Conservation (phyloP, 2,329 filamentous ascomycete genomes). For the Beauveria asiatica region DNA sequence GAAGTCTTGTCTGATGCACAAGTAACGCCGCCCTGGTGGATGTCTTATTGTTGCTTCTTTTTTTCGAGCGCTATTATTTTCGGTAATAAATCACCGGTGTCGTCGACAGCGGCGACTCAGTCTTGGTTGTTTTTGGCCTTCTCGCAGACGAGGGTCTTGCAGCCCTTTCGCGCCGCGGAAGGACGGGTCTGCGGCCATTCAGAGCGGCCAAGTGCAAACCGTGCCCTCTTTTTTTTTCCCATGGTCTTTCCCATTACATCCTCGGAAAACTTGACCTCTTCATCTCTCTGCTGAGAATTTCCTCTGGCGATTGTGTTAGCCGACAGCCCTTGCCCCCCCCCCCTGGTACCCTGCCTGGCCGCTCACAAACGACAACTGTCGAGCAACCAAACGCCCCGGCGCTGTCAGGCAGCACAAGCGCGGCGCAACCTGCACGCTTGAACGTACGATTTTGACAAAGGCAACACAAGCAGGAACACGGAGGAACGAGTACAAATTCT, state of each 20-base stretch:
- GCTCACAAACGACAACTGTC: background rate
- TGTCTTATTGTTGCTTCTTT: conserved; percentile 6
- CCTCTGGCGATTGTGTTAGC: background rate
- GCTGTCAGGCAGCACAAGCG: background rate
- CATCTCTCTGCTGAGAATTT: background rate
- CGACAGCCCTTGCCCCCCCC: background rate
- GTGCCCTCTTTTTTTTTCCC: background rate
- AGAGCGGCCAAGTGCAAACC: conserved; percentile 5
- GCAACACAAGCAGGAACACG: background rate
- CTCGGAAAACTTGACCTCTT: background rate
- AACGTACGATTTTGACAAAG: background rate
- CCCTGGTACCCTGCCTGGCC: background rate
- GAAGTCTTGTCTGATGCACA: conserved; percentile 4
- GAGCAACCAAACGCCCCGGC: background rate
- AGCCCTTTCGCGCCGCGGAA: background rate
- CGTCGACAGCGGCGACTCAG: background rate
- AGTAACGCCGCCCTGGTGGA: background rate
- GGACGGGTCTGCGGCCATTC: background rate
- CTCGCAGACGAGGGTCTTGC: background rate
- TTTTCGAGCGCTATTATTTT: background rate
- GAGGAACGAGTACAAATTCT: background rate
- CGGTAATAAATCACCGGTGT: background rate
- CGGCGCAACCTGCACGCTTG: background rate
- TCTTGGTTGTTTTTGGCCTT: background rate
- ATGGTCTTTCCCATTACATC: background rate